Evolutionary conservation across 139 green algal genomes (phyloP).

Genomic region (Ettlia oleoabundans): DNA sequence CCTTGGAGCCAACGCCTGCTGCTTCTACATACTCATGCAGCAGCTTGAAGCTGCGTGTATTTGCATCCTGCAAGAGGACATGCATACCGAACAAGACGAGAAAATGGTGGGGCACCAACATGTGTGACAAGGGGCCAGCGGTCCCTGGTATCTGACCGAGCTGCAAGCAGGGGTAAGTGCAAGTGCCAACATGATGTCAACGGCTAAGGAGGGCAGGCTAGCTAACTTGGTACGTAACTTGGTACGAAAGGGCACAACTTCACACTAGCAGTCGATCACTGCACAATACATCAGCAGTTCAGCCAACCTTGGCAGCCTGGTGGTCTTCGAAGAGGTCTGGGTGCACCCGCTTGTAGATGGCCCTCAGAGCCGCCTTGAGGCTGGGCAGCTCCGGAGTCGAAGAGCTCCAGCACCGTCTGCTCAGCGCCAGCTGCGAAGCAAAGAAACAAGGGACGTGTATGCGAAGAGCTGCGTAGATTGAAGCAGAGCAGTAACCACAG

Average conservation of each 20-base stretch:
- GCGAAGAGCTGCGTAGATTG: no score
- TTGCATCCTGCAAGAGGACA: constrained; percentile 44
- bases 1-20: constrained; percentile 29
- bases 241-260: no score
- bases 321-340: constrained; percentile 66
- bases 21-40: constrained; percentile 64
- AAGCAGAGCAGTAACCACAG: no score
- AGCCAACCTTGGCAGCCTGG: constrained; percentile 43
- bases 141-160: no score
- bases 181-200: no score
- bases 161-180: no score
- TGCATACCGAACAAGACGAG: background rate
- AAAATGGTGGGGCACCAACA: background rate
- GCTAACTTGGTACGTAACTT: no score
- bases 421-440: background rate
- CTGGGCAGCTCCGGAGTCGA: constrained; percentile 11
- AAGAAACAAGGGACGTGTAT: no score
- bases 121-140: no score
- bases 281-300: no score
- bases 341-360: constrained; percentile 62
- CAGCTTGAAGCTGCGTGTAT: constrained; percentile 72
- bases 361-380: constrained; percentile 49
- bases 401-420: background rate
- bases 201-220: no score
- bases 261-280: no score